phyloP scores from a whole-genome alignment of 2,329 filamentous ascomycete species.

The Alternaria rosae region DNA sequence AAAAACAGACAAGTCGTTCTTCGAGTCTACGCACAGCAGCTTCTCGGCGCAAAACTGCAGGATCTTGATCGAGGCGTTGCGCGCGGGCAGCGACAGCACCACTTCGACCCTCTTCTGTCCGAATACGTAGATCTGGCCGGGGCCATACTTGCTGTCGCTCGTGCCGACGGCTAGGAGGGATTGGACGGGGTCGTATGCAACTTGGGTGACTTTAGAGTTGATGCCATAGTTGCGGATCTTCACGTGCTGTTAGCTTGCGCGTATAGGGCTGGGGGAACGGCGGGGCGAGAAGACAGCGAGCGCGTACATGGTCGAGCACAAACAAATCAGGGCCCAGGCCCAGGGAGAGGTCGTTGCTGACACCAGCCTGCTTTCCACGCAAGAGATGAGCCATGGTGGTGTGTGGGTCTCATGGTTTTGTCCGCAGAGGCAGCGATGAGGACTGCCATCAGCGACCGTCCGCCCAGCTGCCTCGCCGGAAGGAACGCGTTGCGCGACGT shows the following conservation, averaged over 20 bases:
- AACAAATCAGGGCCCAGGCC: conserved; percentile 81
- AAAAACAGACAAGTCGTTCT: conserved; percentile 85
- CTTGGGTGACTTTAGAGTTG: conserved; percentile 69
- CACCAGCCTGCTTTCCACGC: conserved; percentile 89
- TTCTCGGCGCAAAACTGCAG: conserved; percentile 88
- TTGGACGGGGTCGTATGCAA: conserved; percentile 93
- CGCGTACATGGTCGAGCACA: conserved; percentile 76
- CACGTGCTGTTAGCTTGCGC: conserved; percentile 25
- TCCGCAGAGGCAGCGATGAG: conserved; percentile 8
- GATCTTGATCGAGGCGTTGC: conserved; percentile 72
- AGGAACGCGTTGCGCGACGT: conserved; percentile 25
- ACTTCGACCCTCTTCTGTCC: conserved; percentile 83
- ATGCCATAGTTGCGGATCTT: conserved; percentile 62
- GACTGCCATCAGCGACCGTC: conserved; percentile 18
- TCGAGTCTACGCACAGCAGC: conserved; percentile 82
- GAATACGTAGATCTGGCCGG: conserved; percentile 87
- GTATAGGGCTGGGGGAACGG: conserved; percentile 4
- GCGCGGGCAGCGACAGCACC: conserved; percentile 72
- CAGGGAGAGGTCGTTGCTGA: conserved; percentile 88
- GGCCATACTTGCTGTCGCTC: conserved; percentile 82
- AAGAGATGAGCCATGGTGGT: conserved; percentile 81
- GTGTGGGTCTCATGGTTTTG: conserved; percentile 40
- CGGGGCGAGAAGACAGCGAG: conserved; percentile 31
- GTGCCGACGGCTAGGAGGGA: conserved; percentile 93
- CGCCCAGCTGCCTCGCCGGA: conserved; percentile 16